Percentiles rank a stretch among this genome's conserved stretches.
Evolutionary conservation across 2,329 filamentous ascomycete species (phyloP).

Genomic region (Xylariaceae sp.): DNA sequence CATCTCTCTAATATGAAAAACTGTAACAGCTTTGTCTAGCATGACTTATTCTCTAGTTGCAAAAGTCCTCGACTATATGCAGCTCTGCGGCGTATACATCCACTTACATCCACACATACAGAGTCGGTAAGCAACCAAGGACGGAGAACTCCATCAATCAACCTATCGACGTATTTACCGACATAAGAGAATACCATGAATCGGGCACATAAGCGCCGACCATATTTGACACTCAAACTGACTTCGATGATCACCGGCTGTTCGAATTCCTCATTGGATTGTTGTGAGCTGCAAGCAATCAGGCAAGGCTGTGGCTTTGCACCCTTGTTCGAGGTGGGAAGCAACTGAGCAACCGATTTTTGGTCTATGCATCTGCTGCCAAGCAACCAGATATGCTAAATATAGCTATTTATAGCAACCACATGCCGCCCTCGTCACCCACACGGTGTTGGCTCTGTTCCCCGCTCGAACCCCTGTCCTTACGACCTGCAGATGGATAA

Average conservation of each 20-base stretch:
- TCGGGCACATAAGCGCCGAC: conserved; percentile 28
- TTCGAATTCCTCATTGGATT: conserved; percentile 24
- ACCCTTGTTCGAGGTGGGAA: too few relatives aligned
- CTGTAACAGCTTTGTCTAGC: too few relatives aligned
- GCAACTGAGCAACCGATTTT: too few relatives aligned
- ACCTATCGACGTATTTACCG: conserved; percentile 4
- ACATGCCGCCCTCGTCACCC: conserved; percentile 22
- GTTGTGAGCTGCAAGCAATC: conserved; percentile 28
- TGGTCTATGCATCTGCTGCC: conserved; percentile 35
- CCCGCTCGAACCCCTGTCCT: conserved; percentile 19
- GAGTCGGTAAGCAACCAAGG: background rate
- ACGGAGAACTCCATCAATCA: background rate
- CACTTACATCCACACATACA: too few relatives aligned
- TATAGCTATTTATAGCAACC: conserved; percentile 45
- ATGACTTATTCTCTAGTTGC: background rate
- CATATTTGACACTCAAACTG: conserved; percentile 4
- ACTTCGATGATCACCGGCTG: conserved; percentile 4
- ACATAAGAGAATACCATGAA: background rate
- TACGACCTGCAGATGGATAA: conserved; percentile 12
- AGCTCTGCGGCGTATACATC: too few relatives aligned
- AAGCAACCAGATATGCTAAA: conserved; percentile 39
- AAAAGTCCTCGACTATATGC: too few relatives aligned
- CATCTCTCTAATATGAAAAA: too few relatives aligned
- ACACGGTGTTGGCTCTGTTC: conserved; percentile 13
- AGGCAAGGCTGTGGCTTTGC: conserved; percentile 35